Conservation (phyloP, 208 protist species). For the Leptomonas seymouri region DNA sequence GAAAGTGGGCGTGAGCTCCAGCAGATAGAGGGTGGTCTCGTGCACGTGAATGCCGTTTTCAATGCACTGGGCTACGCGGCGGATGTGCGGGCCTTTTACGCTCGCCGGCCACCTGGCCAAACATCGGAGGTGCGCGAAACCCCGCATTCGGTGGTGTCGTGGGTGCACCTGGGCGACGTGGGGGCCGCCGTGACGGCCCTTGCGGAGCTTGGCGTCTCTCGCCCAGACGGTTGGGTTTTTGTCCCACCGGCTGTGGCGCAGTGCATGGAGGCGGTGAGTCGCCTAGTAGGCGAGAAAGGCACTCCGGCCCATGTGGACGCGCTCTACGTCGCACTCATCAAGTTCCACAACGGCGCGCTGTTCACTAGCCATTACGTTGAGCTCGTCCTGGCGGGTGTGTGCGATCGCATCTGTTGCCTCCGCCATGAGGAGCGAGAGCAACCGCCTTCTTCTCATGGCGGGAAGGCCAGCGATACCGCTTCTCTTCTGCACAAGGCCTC, state of each 20-base stretch:
- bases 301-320: constrained; percentile 38
- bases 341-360: constrained; percentile 79
- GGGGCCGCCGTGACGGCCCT: constrained; percentile 46
- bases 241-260: constrained; percentile 46
- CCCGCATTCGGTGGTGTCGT: constrained; percentile 66
- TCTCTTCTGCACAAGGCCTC: constrained; percentile 9
- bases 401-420: constrained; percentile 55
- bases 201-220: constrained; percentile 43
- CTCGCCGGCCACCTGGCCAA: background rate
- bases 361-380: constrained; percentile 72
- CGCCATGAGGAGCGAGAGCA: background rate
- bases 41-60: constrained; percentile 66
- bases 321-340: constrained; percentile 67
- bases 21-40: constrained; percentile 65
- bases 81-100: constrained; percentile 52
- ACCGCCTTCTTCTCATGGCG: background rate
- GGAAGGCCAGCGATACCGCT: background rate
- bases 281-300: constrained; percentile 53
- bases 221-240: constrained; percentile 73
- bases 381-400: constrained; percentile 66
- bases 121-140: constrained; percentile 56
- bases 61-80: constrained; percentile 39
- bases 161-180: constrained; percentile 46
- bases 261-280: constrained; percentile 48
- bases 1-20: constrained; percentile 23